Evolutionary conservation across 257 asterid species (phyloP).

Genomic region (Capsicum baccatum): DNA sequence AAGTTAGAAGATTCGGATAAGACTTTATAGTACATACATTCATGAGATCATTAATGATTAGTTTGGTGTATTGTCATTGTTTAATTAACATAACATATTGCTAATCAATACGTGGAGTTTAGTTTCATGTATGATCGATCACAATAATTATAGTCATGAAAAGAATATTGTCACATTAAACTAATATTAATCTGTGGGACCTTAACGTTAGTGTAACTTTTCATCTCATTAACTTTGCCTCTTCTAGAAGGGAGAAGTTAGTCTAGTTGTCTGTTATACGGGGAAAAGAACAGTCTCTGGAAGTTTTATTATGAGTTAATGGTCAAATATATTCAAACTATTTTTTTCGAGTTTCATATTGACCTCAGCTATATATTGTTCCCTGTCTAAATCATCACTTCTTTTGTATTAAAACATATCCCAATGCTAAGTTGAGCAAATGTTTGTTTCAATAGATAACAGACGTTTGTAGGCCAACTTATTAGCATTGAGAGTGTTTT

Average conservation of each 20-base stretch:
- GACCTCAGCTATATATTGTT: background rate
- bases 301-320: background rate
- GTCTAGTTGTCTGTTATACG: background rate
- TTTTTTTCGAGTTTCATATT: background rate
- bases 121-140: background rate
- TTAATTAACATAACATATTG: background rate
- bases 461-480: background rate
- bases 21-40: background rate
- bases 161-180: background rate
- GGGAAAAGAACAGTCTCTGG: background rate
- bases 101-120: background rate
- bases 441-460: too few species aligned
- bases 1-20: background rate
- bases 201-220: background rate
- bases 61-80: background rate
- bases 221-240: background rate
- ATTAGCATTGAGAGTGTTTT: background rate
- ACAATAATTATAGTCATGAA: background rate
- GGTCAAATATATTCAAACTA: too few species aligned
- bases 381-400: background rate
- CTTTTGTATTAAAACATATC: background rate
- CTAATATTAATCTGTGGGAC: background rate
- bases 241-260: background rate
- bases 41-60: background rate
- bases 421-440: background rate